A percentile compares a stretch with the other conserved stretches of the same genome.
phyloP scores from a whole-genome alignment of 345 rosid genomes.

The thale cress (Arabidopsis thaliana) region DNA sequence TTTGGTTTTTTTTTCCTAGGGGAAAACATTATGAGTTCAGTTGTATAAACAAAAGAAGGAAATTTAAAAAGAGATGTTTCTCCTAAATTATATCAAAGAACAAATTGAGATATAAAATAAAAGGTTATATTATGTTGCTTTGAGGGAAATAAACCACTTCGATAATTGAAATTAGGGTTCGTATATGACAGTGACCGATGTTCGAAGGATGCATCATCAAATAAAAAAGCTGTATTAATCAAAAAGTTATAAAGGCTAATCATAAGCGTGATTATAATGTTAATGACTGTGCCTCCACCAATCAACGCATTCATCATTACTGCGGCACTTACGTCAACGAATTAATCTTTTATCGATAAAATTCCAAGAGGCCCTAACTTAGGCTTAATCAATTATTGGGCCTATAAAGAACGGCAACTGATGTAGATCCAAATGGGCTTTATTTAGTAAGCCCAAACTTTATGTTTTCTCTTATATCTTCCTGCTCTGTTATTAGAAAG shows the following conservation, averaged over 20 bases:
- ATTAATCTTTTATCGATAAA: no score
- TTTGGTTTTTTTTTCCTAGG: constrained; percentile 20
- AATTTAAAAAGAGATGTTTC: constrained; percentile 5
- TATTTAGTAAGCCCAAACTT: background rate
- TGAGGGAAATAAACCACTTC: no score
- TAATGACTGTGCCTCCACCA: constrained; percentile 15
- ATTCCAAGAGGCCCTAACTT: no score
- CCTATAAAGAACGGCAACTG: no score
- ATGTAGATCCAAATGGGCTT: background rate
- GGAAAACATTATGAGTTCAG: constrained; percentile 20
- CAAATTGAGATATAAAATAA: no score
- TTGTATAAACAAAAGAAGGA: constrained; percentile 22
- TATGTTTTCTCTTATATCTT: no score
- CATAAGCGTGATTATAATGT: constrained; percentile 29
- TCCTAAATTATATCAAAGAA: background rate
- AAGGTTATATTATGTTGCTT: no score
- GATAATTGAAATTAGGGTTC: constrained; percentile 36
- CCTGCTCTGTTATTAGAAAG: no score
- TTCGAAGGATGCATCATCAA: constrained; percentile 11
- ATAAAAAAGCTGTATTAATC: constrained; percentile 20
- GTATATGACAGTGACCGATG: constrained; percentile 32
- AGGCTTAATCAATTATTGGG: no score
- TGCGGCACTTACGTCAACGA: no score
- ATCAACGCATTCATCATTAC: constrained; percentile 31
- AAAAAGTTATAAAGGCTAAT: constrained; percentile 32